Base-by-base conservation (phyloP, 257 asterid species). In the Nemophila menziesii region DNA sequence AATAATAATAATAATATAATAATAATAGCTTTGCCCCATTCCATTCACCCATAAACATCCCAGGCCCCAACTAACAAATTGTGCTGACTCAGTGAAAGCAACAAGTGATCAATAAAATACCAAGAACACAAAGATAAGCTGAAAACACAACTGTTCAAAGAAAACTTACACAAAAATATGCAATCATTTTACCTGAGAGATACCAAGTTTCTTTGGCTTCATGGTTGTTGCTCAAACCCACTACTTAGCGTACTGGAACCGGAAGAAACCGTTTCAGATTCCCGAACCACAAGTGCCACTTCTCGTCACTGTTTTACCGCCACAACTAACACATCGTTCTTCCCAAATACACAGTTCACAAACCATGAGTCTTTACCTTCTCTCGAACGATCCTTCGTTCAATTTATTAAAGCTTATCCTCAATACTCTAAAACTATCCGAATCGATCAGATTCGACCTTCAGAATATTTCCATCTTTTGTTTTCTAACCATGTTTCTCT, bases 301-400 rank as follows among this genome's bases (percentile, higher is more conserved):
- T 73, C 74, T 46, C 75, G 92, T 2, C 82, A 48, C 40, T 51
- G 66, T 48, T 87, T 87, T 19, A 67, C 73, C 0, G 55, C 73
- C 42, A 66, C 52, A n/a, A 79, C 94, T 0, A 15, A 69, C 2
- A 48, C 93, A 39, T 66, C 78, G 5, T 62, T 83, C 26, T 87
- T 87, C 75, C 84, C 89, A 0, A 64, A 71, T n/a, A 69, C 69
- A 1, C 56, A 48, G 26, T 82, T 87, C 69, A 83, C 93, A 13
- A 61, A 69, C 73, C 87, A 78, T 42, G 97, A 87, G 49, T 74
- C 85, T 12, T 75, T 89, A 58, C 94, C 94, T 21, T 70, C 87
- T 43, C 27, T 65, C 20, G 77, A 68, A 55, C 95, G 84, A 34
- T 73, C 95, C 12, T 78, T 41, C 38, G 20, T 38, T 5, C 84